A percentile compares a stretch with the other conserved stretches of the same genome.
These are phyloP conservation scores for Penicillium sp. DNA, from an alignment of 2,329 filamentous ascomycete genomes.

Conservation along the genomic window DNA sequence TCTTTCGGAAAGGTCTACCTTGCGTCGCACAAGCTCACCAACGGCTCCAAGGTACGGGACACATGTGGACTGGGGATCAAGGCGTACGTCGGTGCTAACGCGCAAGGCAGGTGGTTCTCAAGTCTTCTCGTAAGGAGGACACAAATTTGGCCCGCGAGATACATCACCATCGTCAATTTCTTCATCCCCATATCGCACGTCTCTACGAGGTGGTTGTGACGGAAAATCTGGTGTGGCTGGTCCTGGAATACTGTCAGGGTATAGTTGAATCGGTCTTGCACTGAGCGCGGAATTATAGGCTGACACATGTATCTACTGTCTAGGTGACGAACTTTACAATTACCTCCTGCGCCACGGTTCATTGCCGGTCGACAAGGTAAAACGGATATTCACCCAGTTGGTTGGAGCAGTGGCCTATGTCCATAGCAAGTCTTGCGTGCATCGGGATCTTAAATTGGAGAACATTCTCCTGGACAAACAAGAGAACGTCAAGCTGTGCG, in stretches of 20 bases:
- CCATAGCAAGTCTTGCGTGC: slow-evolving; percentile 91
- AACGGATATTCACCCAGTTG: slow-evolving; percentile 93
- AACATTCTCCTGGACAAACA: slow-evolving; percentile 95
- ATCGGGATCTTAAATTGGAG: slow-evolving; percentile 94
- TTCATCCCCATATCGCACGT: slow-evolving; percentile 94
- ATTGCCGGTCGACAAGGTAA: slow-evolving; percentile 80
- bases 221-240: slow-evolving; percentile 91
- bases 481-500: slow-evolving; percentile 95
- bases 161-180: slow-evolving; percentile 95
- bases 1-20: slow-evolving; percentile 99
- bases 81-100: slow-evolving; percentile 5
- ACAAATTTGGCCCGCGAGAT: slow-evolving; percentile 95
- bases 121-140: slow-evolving; percentile 95
- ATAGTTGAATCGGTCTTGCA: slow-evolving; percentile 23
- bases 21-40: slow-evolving; percentile 93
- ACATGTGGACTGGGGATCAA: neutral
- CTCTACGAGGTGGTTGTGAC: slow-evolving; percentile 98
- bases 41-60: slow-evolving; percentile 80
- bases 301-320: neutral
- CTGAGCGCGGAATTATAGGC: neutral
- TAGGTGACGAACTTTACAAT: slow-evolving; percentile 95
- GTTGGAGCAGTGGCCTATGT: slow-evolving; percentile 95
- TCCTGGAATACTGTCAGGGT: slow-evolving; percentile 94
- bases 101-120: slow-evolving; percentile 79
- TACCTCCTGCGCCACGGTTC: slow-evolving; percentile 86